Base-by-base conservation (phyloP, 805 yeast genomes). In the Pichia rugopelliculosa region DNA sequence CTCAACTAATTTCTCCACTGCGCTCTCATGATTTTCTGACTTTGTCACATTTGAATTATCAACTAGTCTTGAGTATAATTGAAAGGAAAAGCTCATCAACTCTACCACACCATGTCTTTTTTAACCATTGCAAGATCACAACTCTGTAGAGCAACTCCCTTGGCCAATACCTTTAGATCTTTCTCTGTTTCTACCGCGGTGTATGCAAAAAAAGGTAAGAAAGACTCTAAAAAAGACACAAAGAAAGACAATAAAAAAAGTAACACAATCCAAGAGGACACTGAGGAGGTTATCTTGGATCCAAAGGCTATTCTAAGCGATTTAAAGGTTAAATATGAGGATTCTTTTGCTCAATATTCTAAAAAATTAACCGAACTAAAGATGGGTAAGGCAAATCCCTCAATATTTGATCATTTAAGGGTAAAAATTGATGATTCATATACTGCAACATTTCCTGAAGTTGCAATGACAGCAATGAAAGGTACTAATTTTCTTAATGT, bases 401-500 rank as follows among this genome's bases (percentile, higher is more conserved):
- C 69, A 26, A 74, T 83, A 18, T 86, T 88, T 56, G 84, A 84
- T 60, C 61, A 72, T 5, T 63, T 89, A 49, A 62, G 62, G 37
- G 74, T 91, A 17, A 67, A 70, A 17, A 56, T 76, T 3, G 74
- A 72, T 33, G 73, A 75, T 39, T 70, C 75, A 13, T 70, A 73
- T 44, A 62, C 68, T 2, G 73, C 73, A 3, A 30, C 41, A 9
- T 84, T 83, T 60, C 75, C 79, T 3, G 71, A 80, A 26, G 66
- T 87, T 25, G 96, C 96, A 1, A 82, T 82, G 51, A 82, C 91
- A 3, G 68, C 84, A 0, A 55, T 79, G 45, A 83, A 83, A 55
- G 93, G 91, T 7, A 46, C 49, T 3, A 75, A 86, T 56, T 73
- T 79, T 55, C 70, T 87, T 45, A 66, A 77, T 27, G 77, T 91